A percentile compares a stretch with the other conserved stretches of the same genome.
Evolutionary conservation across 176 grass and related monocot genomes (phyloP).

Genomic region (Oryza meyeriana): DNA sequence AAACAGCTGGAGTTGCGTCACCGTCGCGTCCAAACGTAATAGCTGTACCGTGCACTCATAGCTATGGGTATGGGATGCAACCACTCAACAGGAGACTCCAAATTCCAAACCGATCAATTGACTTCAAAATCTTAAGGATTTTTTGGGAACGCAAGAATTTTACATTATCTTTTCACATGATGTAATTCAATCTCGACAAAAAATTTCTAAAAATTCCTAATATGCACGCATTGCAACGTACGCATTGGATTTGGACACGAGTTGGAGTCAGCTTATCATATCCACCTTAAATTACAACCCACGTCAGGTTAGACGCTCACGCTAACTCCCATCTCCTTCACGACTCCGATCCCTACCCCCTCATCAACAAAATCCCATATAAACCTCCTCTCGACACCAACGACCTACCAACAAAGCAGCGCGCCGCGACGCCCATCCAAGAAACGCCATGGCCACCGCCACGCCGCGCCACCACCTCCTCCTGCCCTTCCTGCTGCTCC

Average conservation of each 20-base stretch:
- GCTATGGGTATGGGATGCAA: background rate
- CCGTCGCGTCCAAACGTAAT: background rate
- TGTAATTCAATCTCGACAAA: no score
- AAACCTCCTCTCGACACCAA: background rate
- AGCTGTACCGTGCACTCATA: background rate
- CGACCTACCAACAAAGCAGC: background rate
- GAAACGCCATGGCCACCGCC: background rate
- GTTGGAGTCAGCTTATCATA: background rate
- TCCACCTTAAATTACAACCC: background rate
- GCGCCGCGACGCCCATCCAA: no score
- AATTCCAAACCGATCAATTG: background rate
- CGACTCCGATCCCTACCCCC: background rate
- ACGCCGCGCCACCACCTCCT: background rate
- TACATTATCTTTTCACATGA: no score
- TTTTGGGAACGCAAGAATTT: background rate
- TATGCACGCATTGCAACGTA: background rate
- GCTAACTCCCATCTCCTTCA: background rate
- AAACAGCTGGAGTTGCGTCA: background rate
- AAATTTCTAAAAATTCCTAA: no score
- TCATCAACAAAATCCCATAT: background rate
- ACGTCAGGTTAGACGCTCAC: constrained; percentile 3
- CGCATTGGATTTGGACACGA: background rate
- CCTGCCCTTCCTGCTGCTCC: background rate
- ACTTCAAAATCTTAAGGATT: background rate
- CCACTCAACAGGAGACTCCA: no score